A percentile compares a stretch with the other conserved stretches of the same genome.
Conservation (phyloP, 441 rosid species). For the Hura crepitans region DNA sequence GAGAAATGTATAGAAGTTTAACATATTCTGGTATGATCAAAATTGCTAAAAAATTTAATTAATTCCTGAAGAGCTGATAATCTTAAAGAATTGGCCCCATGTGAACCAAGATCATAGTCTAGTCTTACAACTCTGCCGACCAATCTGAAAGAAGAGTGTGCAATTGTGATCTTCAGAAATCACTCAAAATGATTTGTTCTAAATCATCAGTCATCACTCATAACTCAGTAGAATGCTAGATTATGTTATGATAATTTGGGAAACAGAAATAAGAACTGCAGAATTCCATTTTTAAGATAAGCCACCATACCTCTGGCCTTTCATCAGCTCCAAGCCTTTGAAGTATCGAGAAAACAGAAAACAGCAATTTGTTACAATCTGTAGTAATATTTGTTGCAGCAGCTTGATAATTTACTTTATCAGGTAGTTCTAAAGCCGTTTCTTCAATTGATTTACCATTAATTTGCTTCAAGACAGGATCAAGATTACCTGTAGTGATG, state of each 20-base stretch:
- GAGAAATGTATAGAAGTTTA: neutral
- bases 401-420: slow-evolving; percentile 38
- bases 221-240: neutral
- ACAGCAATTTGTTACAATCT: slow-evolving; percentile 65
- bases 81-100: neutral
- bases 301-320: slow-evolving; percentile 81
- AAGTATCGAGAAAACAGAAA: slow-evolving; percentile 86
- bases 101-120: neutral
- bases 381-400: slow-evolving; percentile 30
- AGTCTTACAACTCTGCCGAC: slow-evolving; percentile 3
- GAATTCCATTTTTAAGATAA: slow-evolving; percentile 21
- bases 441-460: slow-evolving; percentile 47
- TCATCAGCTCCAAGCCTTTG: slow-evolving; percentile 95
- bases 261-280: slow-evolving; percentile 14
- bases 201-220: neutral
- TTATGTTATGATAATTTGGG: neutral
- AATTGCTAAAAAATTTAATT: neutral
- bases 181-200: neutral
- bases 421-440: slow-evolving; percentile 28
- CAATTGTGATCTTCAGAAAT: neutral
- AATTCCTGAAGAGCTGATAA: neutral
- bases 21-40: neutral
- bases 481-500: slow-evolving; percentile 33
- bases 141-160: neutral
- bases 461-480: slow-evolving; percentile 34